Evolutionary conservation across 306 rosid genomes (phyloP).

Genomic region (Argentina anserina): DNA sequence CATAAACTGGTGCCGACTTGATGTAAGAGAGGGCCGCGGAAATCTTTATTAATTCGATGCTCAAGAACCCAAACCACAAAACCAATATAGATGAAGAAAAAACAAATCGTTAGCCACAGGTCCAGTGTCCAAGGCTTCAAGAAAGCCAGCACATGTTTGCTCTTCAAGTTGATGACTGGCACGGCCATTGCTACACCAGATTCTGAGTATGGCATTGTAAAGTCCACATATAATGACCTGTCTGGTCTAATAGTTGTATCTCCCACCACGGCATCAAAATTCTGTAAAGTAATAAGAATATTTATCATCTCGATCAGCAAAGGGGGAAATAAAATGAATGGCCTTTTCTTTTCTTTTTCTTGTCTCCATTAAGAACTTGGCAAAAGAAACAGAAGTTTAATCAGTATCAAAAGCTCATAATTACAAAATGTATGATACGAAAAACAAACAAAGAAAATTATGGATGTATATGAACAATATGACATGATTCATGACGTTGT

Average conservation of each 20-base stretch:
- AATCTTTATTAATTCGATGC: slow-evolving; percentile 36
- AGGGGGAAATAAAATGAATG: neutral
- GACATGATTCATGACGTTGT: too few species aligned
- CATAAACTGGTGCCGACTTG: slow-evolving; percentile 38
- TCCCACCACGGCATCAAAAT: slow-evolving; percentile 35
- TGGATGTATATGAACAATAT: neutral
- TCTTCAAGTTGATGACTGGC: slow-evolving; percentile 14
- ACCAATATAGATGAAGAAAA: slow-evolving; percentile 34
- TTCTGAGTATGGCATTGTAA: slow-evolving; percentile 41
- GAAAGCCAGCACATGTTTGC: slow-evolving; percentile 33
- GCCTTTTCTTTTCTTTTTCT: too few species aligned
- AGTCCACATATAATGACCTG: slow-evolving; percentile 33
- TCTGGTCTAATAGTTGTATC: slow-evolving; percentile 34
- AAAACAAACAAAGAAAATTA: too few species aligned
- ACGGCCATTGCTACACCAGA: slow-evolving; percentile 29
- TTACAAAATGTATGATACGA: neutral
- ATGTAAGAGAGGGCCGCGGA: neutral
- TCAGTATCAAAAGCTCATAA: too few species aligned
- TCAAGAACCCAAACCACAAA: slow-evolving; percentile 43
- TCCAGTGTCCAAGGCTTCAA: slow-evolving; percentile 38
- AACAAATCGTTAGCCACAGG: slow-evolving; percentile 26
- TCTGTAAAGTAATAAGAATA: slow-evolving; percentile 9
- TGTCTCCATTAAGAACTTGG: too few species aligned
- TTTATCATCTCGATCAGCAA: neutral
- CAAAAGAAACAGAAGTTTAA: too few species aligned